These are phyloP conservation scores for Metarhizium album DNA, from an alignment of 2,329 filamentous ascomycete species.

Conservation along the genomic window DNA sequence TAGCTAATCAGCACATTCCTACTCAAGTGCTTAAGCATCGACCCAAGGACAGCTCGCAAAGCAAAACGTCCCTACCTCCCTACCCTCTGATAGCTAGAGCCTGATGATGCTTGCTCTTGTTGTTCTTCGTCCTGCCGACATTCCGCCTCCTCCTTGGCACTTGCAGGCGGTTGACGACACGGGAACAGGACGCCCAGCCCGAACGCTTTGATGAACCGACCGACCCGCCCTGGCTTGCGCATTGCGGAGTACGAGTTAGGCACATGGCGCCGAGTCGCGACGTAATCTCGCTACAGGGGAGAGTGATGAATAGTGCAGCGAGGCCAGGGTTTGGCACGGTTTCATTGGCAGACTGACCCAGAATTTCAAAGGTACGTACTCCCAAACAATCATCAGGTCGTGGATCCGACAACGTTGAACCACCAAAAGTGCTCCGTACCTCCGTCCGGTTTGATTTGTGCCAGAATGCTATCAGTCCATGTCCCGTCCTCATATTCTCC, in stretches of 20 bases:
- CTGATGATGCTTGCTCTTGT: no score
- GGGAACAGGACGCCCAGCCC: background rate
- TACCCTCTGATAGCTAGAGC: no score
- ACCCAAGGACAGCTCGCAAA: no score
- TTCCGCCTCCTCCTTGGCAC: background rate
- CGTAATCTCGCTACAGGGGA: constrained; percentile 1
- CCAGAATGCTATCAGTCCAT: background rate
- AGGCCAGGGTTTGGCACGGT: background rate
- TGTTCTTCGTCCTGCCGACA: no score
- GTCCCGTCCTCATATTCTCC: no score
- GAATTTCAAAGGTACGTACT: background rate
- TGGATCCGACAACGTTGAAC: background rate
- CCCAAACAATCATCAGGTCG: background rate
- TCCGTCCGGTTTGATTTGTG: background rate
- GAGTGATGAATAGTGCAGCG: background rate
- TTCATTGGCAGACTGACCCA: background rate
- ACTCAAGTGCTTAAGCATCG: no score
- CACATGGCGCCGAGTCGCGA: background rate
- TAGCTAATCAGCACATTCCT: no score
- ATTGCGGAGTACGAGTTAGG: no score
- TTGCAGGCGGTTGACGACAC: background rate
- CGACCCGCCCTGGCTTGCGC: constrained; percentile 4
- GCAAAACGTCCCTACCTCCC: no score
- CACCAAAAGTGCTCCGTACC: background rate
- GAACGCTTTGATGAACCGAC: constrained; percentile 6